A percentile compares a stretch with the other conserved stretches of the same genome.
These are phyloP conservation scores for Ustilago cynodontis DNA, from an alignment of 1,284 basidiomycete species.

Conservation along the genomic window DNA sequence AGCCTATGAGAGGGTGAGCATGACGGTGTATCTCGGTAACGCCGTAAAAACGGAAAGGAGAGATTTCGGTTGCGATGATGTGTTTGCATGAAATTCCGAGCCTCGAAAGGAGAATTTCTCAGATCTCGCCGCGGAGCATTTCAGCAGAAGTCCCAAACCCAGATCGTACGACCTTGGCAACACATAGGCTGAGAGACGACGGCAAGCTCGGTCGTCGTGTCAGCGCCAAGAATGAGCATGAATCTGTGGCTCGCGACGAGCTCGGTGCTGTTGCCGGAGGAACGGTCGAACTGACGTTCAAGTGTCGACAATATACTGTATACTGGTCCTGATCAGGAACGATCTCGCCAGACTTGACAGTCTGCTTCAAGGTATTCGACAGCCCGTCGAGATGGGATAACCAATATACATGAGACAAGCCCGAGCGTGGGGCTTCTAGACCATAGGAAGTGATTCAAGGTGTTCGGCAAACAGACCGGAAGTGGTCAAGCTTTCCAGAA, in stretches of 20 bases:
- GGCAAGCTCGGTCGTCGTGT: slow-evolving; percentile 1
- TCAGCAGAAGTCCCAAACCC: not conserved
- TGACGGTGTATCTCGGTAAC: not conserved
- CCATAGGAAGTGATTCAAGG: not conserved
- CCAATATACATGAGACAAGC: not conserved
- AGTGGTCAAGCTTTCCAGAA: not conserved
- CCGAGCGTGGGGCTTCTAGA: not conserved
- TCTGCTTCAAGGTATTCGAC: not conserved
- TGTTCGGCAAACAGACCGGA: not conserved
- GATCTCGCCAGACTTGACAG: not conserved
- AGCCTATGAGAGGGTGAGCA: not conserved
- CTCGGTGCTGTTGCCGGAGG: not conserved
- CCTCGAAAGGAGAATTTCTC: slow-evolving; percentile 4
- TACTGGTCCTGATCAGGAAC: not conserved
- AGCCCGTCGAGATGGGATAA: not conserved
- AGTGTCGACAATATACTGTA: not conserved
- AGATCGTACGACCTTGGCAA: not conserved
- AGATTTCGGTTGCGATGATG: slow-evolving; percentile 1
- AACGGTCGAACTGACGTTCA: not conserved
- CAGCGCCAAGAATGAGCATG: not conserved
- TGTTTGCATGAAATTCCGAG: not conserved
- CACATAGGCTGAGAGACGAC: not conserved
- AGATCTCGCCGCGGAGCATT: slow-evolving; percentile 7
- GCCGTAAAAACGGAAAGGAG: not conserved
- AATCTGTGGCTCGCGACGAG: not conserved